Conservation (phyloP, 2,329 filamentous ascomycete genomes). For the Botrytis fabae region DNA sequence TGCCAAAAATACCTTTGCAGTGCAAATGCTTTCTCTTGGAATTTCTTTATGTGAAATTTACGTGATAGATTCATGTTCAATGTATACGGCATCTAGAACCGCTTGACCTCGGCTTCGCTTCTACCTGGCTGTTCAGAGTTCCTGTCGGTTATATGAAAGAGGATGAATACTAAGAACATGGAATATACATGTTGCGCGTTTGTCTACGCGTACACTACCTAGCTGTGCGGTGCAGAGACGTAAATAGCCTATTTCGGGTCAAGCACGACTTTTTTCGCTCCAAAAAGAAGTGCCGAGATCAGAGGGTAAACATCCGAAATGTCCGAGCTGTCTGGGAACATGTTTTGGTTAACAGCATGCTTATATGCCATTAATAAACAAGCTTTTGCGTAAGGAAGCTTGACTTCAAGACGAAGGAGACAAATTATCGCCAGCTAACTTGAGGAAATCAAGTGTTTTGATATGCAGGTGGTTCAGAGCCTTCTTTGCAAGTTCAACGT, state of each 20-base stretch:
- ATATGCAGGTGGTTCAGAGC: neutral
- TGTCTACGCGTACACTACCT: neutral
- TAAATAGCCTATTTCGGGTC: neutral
- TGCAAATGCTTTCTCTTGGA: neutral
- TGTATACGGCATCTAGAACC: neutral
- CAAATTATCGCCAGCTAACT: neutral
- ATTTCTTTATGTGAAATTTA: neutral
- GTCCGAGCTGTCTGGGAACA: neutral
- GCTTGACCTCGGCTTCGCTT: neutral
- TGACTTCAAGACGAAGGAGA: neutral
- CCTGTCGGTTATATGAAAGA: neutral
- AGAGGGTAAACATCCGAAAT: neutral
- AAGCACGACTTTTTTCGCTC: neutral
- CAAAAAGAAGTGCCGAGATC: neutral
- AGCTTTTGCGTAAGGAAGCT: neutral
- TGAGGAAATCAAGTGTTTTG: neutral
- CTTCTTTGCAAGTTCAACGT: neutral
- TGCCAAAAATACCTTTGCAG: neutral
- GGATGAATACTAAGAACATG: neutral
- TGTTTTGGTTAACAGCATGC: neutral
- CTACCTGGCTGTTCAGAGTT: neutral
- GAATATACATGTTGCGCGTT: neutral
- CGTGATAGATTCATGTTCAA: neutral
- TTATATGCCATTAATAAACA: too few relatives aligned
- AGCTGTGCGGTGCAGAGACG: neutral